phyloP scores from a whole-genome alignment of 495 filamentous ascomycete genomes.

The Neurospora africana region DNA sequence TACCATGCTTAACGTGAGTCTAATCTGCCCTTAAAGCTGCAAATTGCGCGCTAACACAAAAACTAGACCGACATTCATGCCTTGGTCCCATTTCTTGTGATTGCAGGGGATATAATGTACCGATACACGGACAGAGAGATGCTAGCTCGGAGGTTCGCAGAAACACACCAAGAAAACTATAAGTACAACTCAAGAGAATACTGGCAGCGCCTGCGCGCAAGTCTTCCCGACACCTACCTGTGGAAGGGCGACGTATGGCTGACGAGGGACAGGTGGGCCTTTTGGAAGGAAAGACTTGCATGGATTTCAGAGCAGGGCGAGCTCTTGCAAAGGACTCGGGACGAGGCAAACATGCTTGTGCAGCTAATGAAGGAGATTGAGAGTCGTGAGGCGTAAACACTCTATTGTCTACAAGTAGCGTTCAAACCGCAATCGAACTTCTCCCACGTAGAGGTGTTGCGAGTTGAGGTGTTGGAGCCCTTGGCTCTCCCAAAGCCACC shows the following conservation, averaged over 20 bases:
- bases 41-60: neutral
- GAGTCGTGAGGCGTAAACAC: neutral
- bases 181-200: neutral
- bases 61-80: neutral
- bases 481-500: too few species aligned
- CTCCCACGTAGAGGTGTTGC: too few species aligned
- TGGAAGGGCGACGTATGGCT: neutral
- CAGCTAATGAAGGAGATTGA: neutral
- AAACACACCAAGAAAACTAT: neutral
- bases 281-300: neutral
- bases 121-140: neutral
- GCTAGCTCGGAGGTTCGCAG: neutral
- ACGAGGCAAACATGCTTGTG: neutral
- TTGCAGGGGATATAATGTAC: neutral
- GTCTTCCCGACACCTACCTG: neutral
- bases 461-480: too few species aligned
- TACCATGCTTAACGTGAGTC: too few species aligned
- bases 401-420: neutral
- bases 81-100: neutral
- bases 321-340: too few species aligned
- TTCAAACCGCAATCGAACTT: too few species aligned
- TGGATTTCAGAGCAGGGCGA: neutral
- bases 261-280: neutral
- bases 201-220: neutral
- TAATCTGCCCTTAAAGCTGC: too few species aligned